phyloP scores from a whole-genome alignment of 495 filamentous ascomycete species.

The Ramalina peruviana region DNA sequence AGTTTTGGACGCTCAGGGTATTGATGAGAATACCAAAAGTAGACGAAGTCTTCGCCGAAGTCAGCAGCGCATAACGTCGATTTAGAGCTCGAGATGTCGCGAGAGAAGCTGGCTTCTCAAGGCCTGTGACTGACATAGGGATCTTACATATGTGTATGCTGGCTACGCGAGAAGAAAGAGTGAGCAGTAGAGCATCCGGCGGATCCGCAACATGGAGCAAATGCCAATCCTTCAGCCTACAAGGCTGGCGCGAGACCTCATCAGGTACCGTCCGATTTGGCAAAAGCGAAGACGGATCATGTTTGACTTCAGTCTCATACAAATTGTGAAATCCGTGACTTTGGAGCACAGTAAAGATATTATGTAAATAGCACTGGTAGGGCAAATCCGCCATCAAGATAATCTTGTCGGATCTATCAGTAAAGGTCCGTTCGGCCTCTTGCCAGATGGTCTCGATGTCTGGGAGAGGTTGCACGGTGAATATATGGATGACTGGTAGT shows the following conservation, averaged over 20 bases:
- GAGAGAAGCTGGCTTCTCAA: constrained; percentile 29
- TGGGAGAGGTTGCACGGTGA: constrained; percentile 56
- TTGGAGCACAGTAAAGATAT: constrained; percentile 34
- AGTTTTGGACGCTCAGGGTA: constrained; percentile 82
- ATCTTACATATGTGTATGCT: constrained; percentile 64
- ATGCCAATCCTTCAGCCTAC: constrained; percentile 51
- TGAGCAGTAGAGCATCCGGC: constrained; percentile 70
- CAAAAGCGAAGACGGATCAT: constrained; percentile 64
- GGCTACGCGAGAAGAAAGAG: constrained; percentile 68
- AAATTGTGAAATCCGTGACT: constrained; percentile 54
- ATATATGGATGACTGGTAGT: constrained; percentile 84
- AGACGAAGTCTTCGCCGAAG: constrained; percentile 61
- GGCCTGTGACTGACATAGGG: constrained; percentile 16
- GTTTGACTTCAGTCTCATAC: constrained; percentile 54
- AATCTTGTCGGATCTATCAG: constrained; percentile 45
- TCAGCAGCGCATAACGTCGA: constrained; percentile 75
- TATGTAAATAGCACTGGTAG: constrained; percentile 54
- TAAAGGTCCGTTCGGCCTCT: constrained; percentile 56
- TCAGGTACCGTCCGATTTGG: constrained; percentile 66
- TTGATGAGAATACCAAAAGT: constrained; percentile 92
- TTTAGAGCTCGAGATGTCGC: constrained; percentile 49
- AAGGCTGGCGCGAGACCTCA: constrained; percentile 30
- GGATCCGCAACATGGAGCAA: constrained; percentile 86
- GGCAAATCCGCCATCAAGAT: constrained; percentile 85
- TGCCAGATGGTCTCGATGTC: constrained; percentile 35